A percentile compares a stretch with the other conserved stretches of the same genome.
Evolutionary conservation across 768 basidiomycete species (phyloP).

Genomic region (Collybia sp.): DNA sequence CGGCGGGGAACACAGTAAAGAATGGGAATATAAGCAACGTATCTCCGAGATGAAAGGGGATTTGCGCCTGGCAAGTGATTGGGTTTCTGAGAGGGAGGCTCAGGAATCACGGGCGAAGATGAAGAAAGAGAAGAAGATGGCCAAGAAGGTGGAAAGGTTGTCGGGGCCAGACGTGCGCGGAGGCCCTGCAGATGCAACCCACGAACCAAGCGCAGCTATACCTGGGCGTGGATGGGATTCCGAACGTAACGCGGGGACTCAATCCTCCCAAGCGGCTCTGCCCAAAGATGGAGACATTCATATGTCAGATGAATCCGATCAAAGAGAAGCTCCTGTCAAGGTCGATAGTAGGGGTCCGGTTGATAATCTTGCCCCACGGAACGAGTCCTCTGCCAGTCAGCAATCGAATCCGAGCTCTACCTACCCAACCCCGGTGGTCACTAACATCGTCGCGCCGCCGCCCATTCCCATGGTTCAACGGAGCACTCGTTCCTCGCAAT

Average conservation of each 20-base stretch:
- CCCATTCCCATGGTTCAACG: no score
- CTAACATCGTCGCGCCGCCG: no score
- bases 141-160: slow-evolving; percentile 1
- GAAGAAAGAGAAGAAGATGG: slow-evolving; percentile 8
- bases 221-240: not conserved
- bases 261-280: not conserved
- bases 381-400: no score
- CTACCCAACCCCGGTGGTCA: no score
- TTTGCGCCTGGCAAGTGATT: slow-evolving; percentile 11
- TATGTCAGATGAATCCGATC: not conserved
- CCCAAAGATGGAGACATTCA: not conserved
- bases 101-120: slow-evolving; percentile 12
- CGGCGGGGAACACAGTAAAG: not conserved
- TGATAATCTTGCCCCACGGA: no score
- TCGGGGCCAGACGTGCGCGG: slow-evolving; percentile 3
- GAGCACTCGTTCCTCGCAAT: no score
- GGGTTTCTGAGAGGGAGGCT: slow-evolving; percentile 11
- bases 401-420: no score
- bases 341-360: no score
- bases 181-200: not conserved
- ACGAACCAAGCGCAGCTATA: no score
- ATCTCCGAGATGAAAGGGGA: slow-evolving; percentile 10
- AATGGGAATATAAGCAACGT: slow-evolving; percentile 10
- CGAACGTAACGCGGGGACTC: not conserved
- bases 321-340: not conserved